Conservation (phyloP, 73 alveolate genomes). For the Diophrys appendiculata region DNA sequence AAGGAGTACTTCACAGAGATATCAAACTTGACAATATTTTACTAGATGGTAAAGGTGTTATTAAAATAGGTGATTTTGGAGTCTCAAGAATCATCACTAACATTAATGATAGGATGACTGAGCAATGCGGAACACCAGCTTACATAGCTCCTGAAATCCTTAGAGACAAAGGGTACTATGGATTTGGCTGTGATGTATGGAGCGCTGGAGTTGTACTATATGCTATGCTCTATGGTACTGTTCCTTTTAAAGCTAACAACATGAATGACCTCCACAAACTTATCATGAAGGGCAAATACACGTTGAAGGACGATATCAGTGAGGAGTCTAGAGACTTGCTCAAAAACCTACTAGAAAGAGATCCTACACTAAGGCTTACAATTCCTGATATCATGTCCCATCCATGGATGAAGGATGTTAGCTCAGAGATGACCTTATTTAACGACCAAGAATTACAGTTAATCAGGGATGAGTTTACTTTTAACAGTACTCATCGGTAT, state of each 20-base stretch:
- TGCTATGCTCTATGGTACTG: constrained; percentile 91
- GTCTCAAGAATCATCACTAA: constrained; percentile 81
- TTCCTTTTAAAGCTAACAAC: constrained; percentile 94
- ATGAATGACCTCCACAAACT: constrained; percentile 86
- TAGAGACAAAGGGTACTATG: constrained; percentile 93
- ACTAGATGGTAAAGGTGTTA: constrained; percentile 83
- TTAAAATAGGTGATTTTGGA: constrained; percentile 97
- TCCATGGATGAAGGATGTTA: constrained; percentile 75
- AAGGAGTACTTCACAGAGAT: constrained; percentile 94
- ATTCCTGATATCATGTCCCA: constrained; percentile 73
- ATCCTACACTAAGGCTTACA: constrained; percentile 75
- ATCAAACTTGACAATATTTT: constrained; percentile 95
- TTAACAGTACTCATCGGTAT: constrained; percentile 46
- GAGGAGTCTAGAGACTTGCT: constrained; percentile 72
- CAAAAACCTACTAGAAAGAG: constrained; percentile 62
- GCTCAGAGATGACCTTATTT: constrained; percentile 23
- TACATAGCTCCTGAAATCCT: constrained; percentile 99
- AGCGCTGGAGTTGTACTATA: constrained; percentile 93
- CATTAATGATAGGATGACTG: constrained; percentile 87
- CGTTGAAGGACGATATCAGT: constrained; percentile 68
- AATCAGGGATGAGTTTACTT: constrained; percentile 60
- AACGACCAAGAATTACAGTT: constrained; percentile 56
- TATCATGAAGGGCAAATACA: constrained; percentile 69
- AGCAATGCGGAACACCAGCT: constrained; percentile 99
- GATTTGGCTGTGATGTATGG: constrained; percentile 96